phyloP scores from a whole-genome alignment of 148 eudicot species.

The Euryodendron excelsum region DNA sequence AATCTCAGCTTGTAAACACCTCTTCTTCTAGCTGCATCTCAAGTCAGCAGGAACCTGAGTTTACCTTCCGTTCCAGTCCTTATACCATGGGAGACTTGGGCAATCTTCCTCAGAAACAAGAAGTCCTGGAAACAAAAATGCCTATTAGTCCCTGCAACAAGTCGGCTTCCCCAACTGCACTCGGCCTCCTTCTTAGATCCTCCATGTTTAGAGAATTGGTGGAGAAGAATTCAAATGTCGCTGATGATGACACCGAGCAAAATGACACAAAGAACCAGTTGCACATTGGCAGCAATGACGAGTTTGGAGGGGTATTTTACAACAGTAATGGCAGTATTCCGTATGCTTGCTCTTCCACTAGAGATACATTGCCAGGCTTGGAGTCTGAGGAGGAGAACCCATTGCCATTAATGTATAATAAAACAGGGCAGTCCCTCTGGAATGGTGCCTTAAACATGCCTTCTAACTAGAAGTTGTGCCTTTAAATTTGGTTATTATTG shows the following conservation, averaged over 20 bases:
- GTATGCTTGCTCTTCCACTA: background rate
- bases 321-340: background rate
- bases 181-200: constrained; percentile 28
- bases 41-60: background rate
- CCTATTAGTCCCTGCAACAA: constrained; percentile 19
- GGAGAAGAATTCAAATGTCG: constrained; percentile 19
- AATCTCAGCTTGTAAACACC: background rate
- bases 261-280: background rate
- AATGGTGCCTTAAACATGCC: constrained; percentile 1
- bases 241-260: constrained; percentile 13
- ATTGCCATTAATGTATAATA: background rate
- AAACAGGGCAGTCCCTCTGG: constrained; percentile 7
- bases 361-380: background rate
- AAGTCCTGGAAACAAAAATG: constrained; percentile 22
- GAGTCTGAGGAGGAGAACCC: background rate
- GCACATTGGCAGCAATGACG: background rate
- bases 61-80: constrained; percentile 6
- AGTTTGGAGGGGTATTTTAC: constrained; percentile 7
- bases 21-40: background rate
- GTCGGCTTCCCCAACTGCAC: constrained; percentile 28
- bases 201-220: constrained; percentile 32
- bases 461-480: constrained; percentile 2
- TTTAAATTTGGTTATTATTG: no score
- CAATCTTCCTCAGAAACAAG: constrained; percentile 14
- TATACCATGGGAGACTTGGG: background rate